Conservation (phyloP, 495 filamentous ascomycete genomes). For the Neurospora intermedia region DNA sequence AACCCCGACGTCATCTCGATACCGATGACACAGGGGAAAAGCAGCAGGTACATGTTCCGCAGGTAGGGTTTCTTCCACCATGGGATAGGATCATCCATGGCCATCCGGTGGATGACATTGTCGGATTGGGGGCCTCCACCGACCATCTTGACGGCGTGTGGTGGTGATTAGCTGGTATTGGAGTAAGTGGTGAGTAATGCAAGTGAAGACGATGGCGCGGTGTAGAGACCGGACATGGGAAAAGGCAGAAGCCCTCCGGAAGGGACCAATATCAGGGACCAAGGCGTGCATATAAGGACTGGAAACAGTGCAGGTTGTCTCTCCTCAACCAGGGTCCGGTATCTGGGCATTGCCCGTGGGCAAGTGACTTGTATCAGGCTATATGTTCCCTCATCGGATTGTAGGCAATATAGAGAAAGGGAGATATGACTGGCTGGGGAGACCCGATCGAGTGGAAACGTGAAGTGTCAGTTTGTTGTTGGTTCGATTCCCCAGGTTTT, state of each 20-base stretch:
- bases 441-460: background rate
- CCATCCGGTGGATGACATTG: conserved; percentile 43
- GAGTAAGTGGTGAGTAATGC: background rate
- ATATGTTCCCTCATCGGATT: background rate
- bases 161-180: background rate
- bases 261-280: background rate
- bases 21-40: conserved; percentile 58
- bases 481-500: background rate
- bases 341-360: background rate
- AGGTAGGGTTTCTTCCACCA: conserved; percentile 59
- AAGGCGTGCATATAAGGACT: background rate
- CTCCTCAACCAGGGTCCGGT: background rate
- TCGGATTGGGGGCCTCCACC: conserved; percentile 22
- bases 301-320: background rate
- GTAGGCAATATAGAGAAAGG: background rate
- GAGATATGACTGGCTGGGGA: background rate
- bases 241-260: background rate
- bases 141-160: conserved; percentile 25
- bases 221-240: background rate
- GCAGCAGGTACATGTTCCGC: conserved; percentile 46
- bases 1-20: conserved; percentile 66
- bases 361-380: background rate
- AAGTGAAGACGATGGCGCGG: background rate
- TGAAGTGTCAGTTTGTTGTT: background rate
- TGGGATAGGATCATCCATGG: conserved; percentile 40